A percentile compares a stretch with the other conserved stretches of the same genome.
These are phyloP conservation scores for Simmondsia chinensis DNA, from an alignment of 148 eudicot species.

Conservation along the genomic window DNA sequence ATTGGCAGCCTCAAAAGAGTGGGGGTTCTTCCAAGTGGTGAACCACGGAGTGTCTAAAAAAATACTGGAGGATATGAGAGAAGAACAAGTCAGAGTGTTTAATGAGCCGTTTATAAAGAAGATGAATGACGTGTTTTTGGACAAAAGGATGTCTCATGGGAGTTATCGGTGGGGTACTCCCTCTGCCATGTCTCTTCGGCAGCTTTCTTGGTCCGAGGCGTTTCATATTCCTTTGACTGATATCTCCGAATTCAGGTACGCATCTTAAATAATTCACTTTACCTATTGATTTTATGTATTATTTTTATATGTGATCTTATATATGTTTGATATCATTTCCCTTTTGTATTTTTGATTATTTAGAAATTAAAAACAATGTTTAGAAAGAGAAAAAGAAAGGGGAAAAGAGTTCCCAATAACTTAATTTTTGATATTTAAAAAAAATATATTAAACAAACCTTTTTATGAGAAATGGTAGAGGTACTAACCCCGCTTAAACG, in stretches of 20 bases:
- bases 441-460: too few relatives aligned
- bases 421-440: too few relatives aligned
- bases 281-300: too few relatives aligned
- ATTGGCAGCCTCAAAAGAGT: conserved; percentile 59
- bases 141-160: conserved; percentile 37
- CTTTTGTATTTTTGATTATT: too few relatives aligned
- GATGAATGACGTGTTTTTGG: conserved; percentile 19
- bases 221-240: conserved; percentile 73
- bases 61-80: conserved; percentile 40
- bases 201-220: conserved; percentile 86
- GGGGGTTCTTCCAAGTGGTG: conserved; percentile 87
- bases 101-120: conserved; percentile 54
- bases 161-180: conserved; percentile 92
- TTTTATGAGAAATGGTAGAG: too few relatives aligned
- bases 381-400: too few relatives aligned
- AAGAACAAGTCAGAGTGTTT: conserved; percentile 44
- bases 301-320: too few relatives aligned
- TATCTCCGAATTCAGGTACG: conserved; percentile 14
- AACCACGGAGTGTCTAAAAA: conserved; percentile 56
- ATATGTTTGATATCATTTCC: too few relatives aligned
- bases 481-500: too few relatives aligned
- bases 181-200: conserved; percentile 48
- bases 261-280: too few relatives aligned
- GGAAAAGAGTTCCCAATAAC: too few relatives aligned
- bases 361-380: too few relatives aligned